Evolutionary conservation across 2,329 filamentous ascomycete species (phyloP).

Genomic region (Colletotrichum sp.): DNA sequence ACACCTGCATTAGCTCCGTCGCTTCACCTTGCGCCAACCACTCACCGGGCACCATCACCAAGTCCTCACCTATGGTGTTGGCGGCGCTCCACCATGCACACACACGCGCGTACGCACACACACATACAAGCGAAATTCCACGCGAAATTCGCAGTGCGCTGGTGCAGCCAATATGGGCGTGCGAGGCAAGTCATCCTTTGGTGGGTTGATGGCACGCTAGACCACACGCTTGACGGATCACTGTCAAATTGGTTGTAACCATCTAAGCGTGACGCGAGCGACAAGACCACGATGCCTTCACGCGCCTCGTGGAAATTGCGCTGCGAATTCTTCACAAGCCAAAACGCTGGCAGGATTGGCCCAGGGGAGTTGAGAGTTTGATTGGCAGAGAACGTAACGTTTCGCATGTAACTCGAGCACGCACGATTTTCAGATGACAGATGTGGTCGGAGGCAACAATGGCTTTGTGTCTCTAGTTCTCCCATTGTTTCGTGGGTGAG

Average conservation of each 20-base stretch:
- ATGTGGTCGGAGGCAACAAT: background rate
- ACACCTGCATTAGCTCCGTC: constrained; percentile 19
- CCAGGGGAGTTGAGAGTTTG: background rate
- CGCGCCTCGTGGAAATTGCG: background rate
- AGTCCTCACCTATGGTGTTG: constrained; percentile 3
- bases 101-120: background rate
- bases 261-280: background rate
- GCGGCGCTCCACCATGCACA: background rate
- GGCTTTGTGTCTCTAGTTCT: background rate
- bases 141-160: background rate
- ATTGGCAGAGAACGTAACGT: background rate
- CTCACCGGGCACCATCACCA: constrained; percentile 5
- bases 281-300: background rate
- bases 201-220: background rate
- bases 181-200: background rate
- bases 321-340: background rate
- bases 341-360: no score
- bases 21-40: background rate
- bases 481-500: background rate
- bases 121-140: background rate
- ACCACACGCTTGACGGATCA: background rate
- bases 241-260: background rate
- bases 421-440: background rate
- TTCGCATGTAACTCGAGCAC: background rate
- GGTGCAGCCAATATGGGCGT: background rate